Percentiles rank a stretch among this genome's conserved stretches.
These are phyloP conservation scores for Aspergillus brasiliensis DNA, from an alignment of 2,329 filamentous ascomycete genomes.

Conservation along the genomic window DNA sequence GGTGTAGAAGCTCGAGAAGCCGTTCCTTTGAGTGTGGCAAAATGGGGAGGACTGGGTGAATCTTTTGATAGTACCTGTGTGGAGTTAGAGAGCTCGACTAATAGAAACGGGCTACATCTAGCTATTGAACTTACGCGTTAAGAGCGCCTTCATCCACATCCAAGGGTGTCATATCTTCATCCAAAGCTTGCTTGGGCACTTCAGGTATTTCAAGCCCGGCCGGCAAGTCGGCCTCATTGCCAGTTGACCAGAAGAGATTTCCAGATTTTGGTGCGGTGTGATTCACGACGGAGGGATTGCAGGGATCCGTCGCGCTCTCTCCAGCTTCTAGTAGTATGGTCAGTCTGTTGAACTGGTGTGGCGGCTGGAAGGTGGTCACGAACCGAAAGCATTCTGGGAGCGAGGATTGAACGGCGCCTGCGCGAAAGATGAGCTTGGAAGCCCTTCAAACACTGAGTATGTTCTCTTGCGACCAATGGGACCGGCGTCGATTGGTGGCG, in stretches of 20 bases:
- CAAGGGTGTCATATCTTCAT: constrained; percentile 39
- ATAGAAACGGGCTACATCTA: background rate
- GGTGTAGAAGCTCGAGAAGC: constrained; percentile 40
- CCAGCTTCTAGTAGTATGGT: constrained; percentile 22
- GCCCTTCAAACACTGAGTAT: constrained; percentile 52
- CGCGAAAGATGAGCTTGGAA: constrained; percentile 45
- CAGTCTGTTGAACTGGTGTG: constrained; percentile 7
- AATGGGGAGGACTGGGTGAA: constrained; percentile 45
- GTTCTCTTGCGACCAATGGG: constrained; percentile 50
- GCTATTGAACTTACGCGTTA: constrained; percentile 36
- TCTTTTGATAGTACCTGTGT: constrained; percentile 43
- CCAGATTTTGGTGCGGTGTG: constrained; percentile 36
- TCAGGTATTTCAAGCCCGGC: constrained; percentile 36
- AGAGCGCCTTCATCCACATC: constrained; percentile 43
- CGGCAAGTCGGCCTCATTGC: constrained; percentile 35
- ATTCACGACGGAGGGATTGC: constrained; percentile 41
- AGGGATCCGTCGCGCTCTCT: constrained; percentile 35
- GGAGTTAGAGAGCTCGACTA: constrained; percentile 16
- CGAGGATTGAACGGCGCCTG: constrained; percentile 40
- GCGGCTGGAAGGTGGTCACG: constrained; percentile 8
- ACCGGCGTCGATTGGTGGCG: constrained; percentile 51
- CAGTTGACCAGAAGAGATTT: constrained; percentile 43
- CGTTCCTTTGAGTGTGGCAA: constrained; percentile 44
- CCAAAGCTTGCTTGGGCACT: constrained; percentile 33
- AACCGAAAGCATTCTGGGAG: constrained; percentile 40